phyloP scores from a whole-genome alignment of 2,329 filamentous ascomycete genomes.

The Myotisia sp. region DNA sequence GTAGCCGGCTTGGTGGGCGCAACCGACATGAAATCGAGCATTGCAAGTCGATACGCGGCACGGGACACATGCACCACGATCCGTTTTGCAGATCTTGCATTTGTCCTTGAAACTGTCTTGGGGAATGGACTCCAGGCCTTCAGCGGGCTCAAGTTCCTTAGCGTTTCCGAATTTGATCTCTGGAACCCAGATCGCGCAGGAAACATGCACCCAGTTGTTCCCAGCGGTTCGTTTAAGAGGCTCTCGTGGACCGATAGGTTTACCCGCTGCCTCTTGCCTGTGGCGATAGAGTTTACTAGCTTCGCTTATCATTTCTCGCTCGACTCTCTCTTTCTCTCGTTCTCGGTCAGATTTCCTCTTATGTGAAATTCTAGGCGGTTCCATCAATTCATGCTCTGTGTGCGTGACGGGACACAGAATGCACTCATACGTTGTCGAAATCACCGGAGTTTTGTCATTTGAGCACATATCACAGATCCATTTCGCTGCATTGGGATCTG shows the following conservation, averaged over 20 bases:
- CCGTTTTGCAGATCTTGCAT: constrained; percentile 72
- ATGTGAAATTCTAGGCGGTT: constrained; percentile 60
- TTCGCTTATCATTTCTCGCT: constrained; percentile 68
- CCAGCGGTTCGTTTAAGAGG: constrained; percentile 85
- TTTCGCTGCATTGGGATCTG: constrained; percentile 53
- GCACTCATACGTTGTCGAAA: constrained; percentile 91
- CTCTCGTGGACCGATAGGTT: constrained; percentile 72
- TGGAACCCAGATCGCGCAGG: constrained; percentile 79
- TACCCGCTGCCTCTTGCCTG: constrained; percentile 68
- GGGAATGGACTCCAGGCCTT: constrained; percentile 76
- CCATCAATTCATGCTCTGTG: constrained; percentile 71
- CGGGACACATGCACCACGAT: constrained; percentile 60
- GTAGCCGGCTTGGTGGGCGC: constrained; percentile 72
- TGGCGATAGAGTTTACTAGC: constrained; percentile 70
- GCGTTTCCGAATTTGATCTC: constrained; percentile 89
- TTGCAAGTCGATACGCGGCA: constrained; percentile 49
- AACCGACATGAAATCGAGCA: constrained; percentile 66
- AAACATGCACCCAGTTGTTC: constrained; percentile 97
- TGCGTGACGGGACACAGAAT: constrained; percentile 74
- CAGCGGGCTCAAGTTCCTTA: constrained; percentile 65
- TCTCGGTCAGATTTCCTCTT: constrained; percentile 92
- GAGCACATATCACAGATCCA: constrained; percentile 94
- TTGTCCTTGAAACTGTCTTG: constrained; percentile 56
- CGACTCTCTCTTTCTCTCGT: constrained; percentile 69
- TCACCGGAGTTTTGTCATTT: constrained; percentile 81